Evolutionary conservation across 2,329 filamentous ascomycete species (phyloP).

Genomic region (Fusarium pseudoanthophilum): DNA sequence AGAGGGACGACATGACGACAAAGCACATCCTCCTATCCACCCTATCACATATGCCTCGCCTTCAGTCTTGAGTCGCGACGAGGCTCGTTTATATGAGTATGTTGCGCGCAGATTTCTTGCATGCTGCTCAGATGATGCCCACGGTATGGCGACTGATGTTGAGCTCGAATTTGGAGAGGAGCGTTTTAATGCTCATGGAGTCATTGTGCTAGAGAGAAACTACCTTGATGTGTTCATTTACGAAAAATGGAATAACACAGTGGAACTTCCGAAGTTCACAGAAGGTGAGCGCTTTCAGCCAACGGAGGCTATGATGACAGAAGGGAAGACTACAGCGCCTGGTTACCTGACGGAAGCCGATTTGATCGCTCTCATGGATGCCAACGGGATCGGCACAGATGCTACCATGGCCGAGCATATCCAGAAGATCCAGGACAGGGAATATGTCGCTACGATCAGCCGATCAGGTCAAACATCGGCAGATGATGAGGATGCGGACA

Average conservation of each 20-base stretch:
- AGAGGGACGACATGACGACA: conserved; percentile 89
- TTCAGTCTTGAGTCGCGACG: conserved; percentile 70
- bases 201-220: conserved; percentile 87
- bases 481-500: conserved; percentile 53
- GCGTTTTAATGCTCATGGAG: conserved; percentile 81
- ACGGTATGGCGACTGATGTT: conserved; percentile 85
- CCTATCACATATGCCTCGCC: conserved; percentile 86
- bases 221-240: conserved; percentile 97
- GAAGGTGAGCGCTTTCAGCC: conserved; percentile 87
- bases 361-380: conserved; percentile 96
- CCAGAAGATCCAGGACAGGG: conserved; percentile 88
- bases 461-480: conserved; percentile 51
- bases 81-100: conserved; percentile 89
- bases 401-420: conserved; percentile 99
- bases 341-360: conserved; percentile 94
- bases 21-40: conserved; percentile 97
- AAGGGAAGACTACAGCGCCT: conserved; percentile 89
- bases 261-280: conserved; percentile 81
- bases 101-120: conserved; percentile 91
- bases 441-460: conserved; percentile 79
- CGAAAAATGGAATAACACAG: conserved; percentile 93
- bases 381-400: conserved; percentile 97
- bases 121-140: conserved; percentile 94
- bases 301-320: conserved; percentile 86
- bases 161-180: conserved; percentile 88